These are phyloP conservation scores for Colletotrichum melonis DNA, from an alignment of 2,329 filamentous ascomycete species.

Conservation along the genomic window DNA sequence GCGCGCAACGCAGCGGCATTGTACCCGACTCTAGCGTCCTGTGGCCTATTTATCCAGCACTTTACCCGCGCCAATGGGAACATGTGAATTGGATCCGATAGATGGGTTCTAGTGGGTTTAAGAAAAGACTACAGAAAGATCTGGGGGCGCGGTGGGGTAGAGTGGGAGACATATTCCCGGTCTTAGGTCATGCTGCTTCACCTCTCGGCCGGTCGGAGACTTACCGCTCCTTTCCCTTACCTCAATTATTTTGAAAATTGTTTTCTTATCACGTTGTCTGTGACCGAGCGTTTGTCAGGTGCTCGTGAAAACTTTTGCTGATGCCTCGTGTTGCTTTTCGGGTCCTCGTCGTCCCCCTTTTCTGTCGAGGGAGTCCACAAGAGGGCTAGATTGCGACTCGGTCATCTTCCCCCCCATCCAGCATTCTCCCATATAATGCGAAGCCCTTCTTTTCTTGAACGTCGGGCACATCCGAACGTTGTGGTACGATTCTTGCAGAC, in stretches of 20 bases:
- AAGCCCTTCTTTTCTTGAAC: not conserved
- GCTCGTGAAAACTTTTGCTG: conserved; percentile 4
- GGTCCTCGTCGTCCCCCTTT: not conserved
- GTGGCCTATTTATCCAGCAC: conserved; percentile 29
- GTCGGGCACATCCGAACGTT: not conserved
- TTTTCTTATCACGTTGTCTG: conserved; percentile 4
- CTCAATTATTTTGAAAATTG: not conserved
- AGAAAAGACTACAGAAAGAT: not conserved
- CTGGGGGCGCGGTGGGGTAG: conserved; percentile 10
- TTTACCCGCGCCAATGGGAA: conserved; percentile 34
- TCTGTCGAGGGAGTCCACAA: not conserved
- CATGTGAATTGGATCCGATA: conserved; percentile 9
- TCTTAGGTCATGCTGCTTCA: conserved; percentile 16
- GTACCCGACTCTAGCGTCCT: conserved; percentile 25
- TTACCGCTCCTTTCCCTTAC: conserved; percentile 26
- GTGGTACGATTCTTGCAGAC: not conserved
- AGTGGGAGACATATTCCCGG: not conserved
- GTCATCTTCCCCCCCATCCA: not conserved
- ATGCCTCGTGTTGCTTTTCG: not conserved
- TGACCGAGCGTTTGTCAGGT: conserved; percentile 10
- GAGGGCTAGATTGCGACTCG: not conserved
- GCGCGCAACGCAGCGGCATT: conserved; percentile 34
- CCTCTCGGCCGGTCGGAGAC: not conserved
- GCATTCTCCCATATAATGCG: not conserved
- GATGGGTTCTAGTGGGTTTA: conserved; percentile 22